Base-by-base conservation (phyloP, 768 basidiomycete species). In the Melanogaster broomeanus region DNA sequence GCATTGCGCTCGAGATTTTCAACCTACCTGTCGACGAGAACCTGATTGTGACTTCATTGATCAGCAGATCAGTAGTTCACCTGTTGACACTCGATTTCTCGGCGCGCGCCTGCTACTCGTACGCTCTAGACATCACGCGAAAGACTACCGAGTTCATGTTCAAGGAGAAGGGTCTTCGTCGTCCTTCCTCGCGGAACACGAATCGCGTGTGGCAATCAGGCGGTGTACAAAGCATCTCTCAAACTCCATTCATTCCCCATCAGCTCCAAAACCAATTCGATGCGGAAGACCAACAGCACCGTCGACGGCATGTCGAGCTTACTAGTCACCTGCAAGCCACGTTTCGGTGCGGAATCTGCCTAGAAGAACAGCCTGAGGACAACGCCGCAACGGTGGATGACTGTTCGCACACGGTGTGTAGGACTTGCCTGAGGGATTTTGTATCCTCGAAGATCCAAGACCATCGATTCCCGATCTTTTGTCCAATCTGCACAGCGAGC, bases 271-370 rank as follows among this genome's bases (percentile, higher is more conserved):
- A 53, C 2, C 54, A 67, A 31, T 77, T 67, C 27, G 75, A 80
- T 31, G 63, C 61, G 4, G 81, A 82, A 62, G 66, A 79, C 47
- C 38, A 38, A 13, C 61, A 49, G 2, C 67, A 81, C 31, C 62
- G 65, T n/a, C 56, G 41, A 6, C 74, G 81, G 53, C 57, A 63
- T 1, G 52, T 51, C 11, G 61, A 63, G 3, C 71, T 80, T 6
- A 41, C 56, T 13, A 55, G 40, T 11, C 27, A 49, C 12, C 42
- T 58, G 4, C 79, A 76, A 35, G 27, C 28, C 35, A 64, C 50
- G n/a, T 85, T 84, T 51, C 63, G 72, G 35, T 88, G 86, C 57
- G 69, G 71, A 9, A 71, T 87, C 33, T 88, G 86, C 62, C 61
- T 80, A 52, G 85, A 88, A 13, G 61, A 72, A 2, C 61, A 71